Conservation (phyloP, 202 grass and related monocot genomes). For the Carex sylvatica region DNA sequence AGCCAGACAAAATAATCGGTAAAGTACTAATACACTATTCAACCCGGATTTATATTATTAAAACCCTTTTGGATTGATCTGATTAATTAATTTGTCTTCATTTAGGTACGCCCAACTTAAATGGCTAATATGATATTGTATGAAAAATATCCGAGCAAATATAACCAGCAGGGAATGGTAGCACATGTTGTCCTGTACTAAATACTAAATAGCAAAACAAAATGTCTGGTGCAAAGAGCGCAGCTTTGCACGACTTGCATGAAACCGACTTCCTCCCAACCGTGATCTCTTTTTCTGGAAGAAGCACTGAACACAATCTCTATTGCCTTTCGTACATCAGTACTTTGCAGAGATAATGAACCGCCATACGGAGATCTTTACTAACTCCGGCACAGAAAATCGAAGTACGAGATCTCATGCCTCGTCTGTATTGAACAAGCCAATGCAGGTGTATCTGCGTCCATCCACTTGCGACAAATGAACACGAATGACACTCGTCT, state of each 20-base stretch:
- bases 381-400: not conserved
- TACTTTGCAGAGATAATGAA: not conserved
- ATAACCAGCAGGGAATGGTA: not conserved
- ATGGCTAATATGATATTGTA: not conserved
- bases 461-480: not conserved
- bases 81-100: not conserved
- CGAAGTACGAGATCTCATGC: not conserved
- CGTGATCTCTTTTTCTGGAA: not conserved
- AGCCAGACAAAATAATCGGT: too few relatives aligned
- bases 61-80: not conserved
- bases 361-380: not conserved
- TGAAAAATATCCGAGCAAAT: not conserved
- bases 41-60: not conserved
- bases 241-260: conserved; percentile 15
- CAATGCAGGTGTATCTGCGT: conserved; percentile 14
- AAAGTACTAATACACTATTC: too few relatives aligned
- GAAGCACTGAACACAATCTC: not conserved
- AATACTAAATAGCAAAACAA: not conserved
- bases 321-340: not conserved
- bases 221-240: not conserved
- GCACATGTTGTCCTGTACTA: not conserved
- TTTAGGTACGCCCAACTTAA: not conserved
- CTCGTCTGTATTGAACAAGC: conserved; percentile 12
- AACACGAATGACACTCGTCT: not conserved
- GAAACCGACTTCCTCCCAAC: conserved; percentile 26